Percentiles rank a stretch among this genome's conserved stretches.
These are phyloP conservation scores for Geotrichum citri-aurantii DNA, from an alignment of 1,139 yeast genomes.

Conservation along the genomic window DNA sequence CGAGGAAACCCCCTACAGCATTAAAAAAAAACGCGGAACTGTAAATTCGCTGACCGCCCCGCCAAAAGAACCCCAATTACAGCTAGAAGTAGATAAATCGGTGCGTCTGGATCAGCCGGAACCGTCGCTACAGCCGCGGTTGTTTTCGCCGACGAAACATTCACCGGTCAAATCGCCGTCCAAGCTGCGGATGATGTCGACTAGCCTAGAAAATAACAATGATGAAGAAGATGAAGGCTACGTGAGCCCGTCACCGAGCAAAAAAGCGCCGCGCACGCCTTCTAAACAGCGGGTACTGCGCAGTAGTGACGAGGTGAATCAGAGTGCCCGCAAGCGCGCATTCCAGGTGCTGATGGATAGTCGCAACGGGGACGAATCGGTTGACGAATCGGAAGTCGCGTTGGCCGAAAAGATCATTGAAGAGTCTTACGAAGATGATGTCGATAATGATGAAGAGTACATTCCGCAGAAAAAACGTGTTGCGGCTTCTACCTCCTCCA, in stretches of 20 bases:
- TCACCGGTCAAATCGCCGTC: conserved; percentile 27
- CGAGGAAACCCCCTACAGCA: conserved; percentile 13
- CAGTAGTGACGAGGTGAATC: conserved; percentile 39
- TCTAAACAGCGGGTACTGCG: conserved; percentile 11
- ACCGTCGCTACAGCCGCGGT: background rate
- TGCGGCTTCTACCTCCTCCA: background rate
- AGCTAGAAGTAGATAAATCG: background rate
- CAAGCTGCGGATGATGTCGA: conserved; percentile 25
- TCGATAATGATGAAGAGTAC: conserved; percentile 17
- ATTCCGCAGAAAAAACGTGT: background rate
- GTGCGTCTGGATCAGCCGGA: background rate
- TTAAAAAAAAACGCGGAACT: conserved; percentile 3
- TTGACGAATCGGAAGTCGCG: conserved; percentile 40
- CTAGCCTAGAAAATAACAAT: background rate
- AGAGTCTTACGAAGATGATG: conserved; percentile 22
- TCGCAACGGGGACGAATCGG: conserved; percentile 39
- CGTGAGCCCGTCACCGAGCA: conserved; percentile 5
- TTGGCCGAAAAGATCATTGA: conserved; percentile 46
- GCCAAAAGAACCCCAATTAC: background rate
- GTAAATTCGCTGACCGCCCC: background rate
- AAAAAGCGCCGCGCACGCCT: conserved; percentile 11
- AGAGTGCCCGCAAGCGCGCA: conserved; percentile 50
- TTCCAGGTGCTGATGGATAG: conserved; percentile 35
- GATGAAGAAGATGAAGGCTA: conserved; percentile 17
- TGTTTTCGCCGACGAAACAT: conserved; percentile 8